phyloP scores from a whole-genome alignment of 306 rosid species.

The Sesbania bispinosa region DNA sequence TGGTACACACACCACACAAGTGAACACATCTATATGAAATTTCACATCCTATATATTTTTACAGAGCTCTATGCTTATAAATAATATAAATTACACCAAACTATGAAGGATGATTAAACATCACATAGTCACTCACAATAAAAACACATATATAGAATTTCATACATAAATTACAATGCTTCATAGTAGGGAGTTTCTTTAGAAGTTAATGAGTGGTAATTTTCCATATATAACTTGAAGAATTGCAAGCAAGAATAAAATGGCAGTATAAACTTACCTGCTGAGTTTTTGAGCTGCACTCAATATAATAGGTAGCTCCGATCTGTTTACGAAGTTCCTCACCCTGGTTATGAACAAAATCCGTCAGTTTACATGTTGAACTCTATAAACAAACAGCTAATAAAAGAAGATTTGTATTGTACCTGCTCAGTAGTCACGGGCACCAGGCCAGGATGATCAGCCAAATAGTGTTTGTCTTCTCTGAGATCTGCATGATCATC shows the following conservation, averaged over 20 bases:
- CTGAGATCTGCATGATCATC: constrained; percentile 65
- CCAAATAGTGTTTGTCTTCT: constrained; percentile 81
- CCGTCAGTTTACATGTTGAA: constrained; percentile 13
- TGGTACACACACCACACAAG: too few relatives aligned
- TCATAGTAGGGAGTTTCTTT: background rate
- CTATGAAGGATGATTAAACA: background rate
- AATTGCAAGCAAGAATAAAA: constrained; percentile 1
- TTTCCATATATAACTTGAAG: background rate
- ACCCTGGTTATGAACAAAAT: constrained; percentile 52
- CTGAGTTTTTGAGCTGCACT: constrained; percentile 98
- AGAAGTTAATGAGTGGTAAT: background rate
- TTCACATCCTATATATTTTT: background rate
- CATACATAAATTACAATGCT: background rate
- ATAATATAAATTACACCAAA: background rate
- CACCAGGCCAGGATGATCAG: constrained; percentile 84
- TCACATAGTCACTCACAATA: background rate
- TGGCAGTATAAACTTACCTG: constrained; percentile 48
- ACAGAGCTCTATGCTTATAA: background rate
- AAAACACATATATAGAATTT: background rate
- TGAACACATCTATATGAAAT: too few relatives aligned
- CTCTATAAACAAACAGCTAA: constrained; percentile 6
- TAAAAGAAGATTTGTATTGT: constrained; percentile 30
- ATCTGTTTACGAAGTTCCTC: constrained; percentile 92
- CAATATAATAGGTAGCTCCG: constrained; percentile 73
- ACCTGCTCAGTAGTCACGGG: constrained; percentile 88